phyloP scores from a whole-genome alignment of 1,284 basidiomycete genomes.

The Leccinum cinnamomeum region DNA sequence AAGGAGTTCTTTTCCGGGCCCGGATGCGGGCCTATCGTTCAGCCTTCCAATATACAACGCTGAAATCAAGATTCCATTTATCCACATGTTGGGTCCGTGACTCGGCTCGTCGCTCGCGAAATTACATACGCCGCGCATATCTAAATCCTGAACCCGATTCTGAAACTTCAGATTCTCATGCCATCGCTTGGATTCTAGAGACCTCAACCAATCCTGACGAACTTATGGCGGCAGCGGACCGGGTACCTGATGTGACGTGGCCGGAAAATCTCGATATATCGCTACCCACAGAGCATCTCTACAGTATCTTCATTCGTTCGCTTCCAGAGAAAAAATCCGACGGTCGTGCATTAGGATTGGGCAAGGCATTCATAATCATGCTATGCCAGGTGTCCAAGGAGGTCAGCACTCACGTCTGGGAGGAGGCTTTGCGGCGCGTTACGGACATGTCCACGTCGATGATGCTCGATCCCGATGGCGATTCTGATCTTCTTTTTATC shows the following conservation, averaged over 20 bases:
- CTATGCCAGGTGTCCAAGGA: too few species aligned
- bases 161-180: background rate
- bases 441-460: too few species aligned
- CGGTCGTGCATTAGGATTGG: too few species aligned
- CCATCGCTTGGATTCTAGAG: conserved; percentile 16
- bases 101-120: background rate
- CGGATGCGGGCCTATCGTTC: conserved; percentile 1
- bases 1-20: background rate
- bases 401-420: too few species aligned
- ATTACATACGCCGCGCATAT: background rate
- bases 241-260: conserved; percentile 13
- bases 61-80: background rate
- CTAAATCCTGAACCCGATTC: background rate
- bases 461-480: fast-evolving
- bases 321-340: too few species aligned
- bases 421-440: too few species aligned
- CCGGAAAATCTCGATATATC: conserved; percentile 9
- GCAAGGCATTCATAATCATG: too few species aligned
- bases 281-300: conserved; percentile 6
- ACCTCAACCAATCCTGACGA: conserved; percentile 15
- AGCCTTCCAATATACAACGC: background rate
- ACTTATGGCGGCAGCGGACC: conserved; percentile 13
- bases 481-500: too few species aligned
- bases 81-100: conserved; percentile 2
- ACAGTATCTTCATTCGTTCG: too few species aligned